Conservation (phyloP, 2,329 filamentous ascomycete species). For the Colletotrichum lini region DNA sequence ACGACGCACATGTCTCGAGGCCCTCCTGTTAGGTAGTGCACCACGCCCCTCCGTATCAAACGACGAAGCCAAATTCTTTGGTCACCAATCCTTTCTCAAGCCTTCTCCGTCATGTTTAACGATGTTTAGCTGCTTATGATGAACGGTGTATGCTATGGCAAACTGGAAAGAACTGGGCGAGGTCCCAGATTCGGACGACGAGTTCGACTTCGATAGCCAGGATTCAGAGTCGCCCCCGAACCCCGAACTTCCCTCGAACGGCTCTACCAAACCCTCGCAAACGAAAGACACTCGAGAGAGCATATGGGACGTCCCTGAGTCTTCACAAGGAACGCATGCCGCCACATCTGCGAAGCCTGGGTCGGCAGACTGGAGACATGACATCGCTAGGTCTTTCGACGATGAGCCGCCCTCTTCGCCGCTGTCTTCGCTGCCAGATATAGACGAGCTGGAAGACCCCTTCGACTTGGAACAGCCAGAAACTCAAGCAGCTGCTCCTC, state of each 20-base stretch:
- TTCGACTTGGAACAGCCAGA: conserved; percentile 14
- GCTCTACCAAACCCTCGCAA: conserved; percentile 12
- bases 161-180: conserved; percentile 66
- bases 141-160: conserved; percentile 53
- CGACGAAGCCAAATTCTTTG: neutral
- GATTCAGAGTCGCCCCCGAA: conserved; percentile 27
- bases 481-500: neutral
- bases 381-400: conserved; percentile 10
- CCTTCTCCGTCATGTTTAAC: neutral
- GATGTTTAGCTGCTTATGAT: conserved; percentile 40
- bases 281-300: conserved; percentile 42
- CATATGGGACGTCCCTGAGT: conserved; percentile 56
- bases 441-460: conserved; percentile 46
- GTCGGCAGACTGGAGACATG: neutral
- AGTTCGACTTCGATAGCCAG: conserved; percentile 59
- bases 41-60: conserved; percentile 10
- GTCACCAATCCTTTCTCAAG: neutral
- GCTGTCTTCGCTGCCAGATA: conserved; percentile 52
- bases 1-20: conserved; percentile 8
- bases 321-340: conserved; percentile 41
- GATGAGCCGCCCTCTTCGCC: conserved; percentile 51
- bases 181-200: conserved; percentile 67
- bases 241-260: conserved; percentile 10
- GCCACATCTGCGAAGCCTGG: neutral
- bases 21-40: conserved; percentile 31